Conservation (phyloP, 1,284 basidiomycete genomes). For the Austroboletus niveus region DNA sequence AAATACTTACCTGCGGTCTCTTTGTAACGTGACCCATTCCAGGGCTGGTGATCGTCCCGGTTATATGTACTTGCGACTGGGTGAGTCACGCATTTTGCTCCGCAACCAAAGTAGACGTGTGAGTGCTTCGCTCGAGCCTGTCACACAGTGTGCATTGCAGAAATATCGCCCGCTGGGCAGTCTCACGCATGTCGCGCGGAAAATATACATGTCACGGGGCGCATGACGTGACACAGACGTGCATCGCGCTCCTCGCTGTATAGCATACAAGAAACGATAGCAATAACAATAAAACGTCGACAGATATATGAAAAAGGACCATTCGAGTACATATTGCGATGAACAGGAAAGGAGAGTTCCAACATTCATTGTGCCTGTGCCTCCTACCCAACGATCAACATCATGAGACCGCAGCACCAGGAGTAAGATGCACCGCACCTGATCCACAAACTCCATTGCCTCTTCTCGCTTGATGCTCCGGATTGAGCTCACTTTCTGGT, state of each 20-base stretch:
- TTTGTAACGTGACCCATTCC: too few relatives aligned
- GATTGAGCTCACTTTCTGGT: slow-evolving; percentile 90
- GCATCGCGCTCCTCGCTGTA: not conserved
- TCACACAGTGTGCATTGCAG: too few relatives aligned
- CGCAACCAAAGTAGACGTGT: too few relatives aligned
- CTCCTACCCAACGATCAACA: slow-evolving; percentile 36
- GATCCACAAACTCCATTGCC: slow-evolving; percentile 87
- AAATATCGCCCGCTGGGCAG: too few relatives aligned
- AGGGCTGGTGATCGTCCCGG: too few relatives aligned
- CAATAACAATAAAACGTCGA: slow-evolving; percentile 24
- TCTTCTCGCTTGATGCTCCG: slow-evolving; percentile 80
- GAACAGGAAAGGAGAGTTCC: not conserved
- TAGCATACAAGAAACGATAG: slow-evolving; percentile 12
- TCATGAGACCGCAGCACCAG: not conserved
- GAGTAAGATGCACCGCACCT: slow-evolving; percentile 42
- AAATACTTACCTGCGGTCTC: too few relatives aligned
- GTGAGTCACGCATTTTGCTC: too few relatives aligned
- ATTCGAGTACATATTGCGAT: not conserved
- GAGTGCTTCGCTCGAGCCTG: too few relatives aligned
- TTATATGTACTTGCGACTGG: too few relatives aligned
- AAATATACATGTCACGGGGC: not conserved
- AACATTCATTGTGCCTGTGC: slow-evolving; percentile 50
- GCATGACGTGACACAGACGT: not conserved
- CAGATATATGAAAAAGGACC: not conserved
- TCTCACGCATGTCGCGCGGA: too few relatives aligned